These are phyloP conservation scores for Stellera chamaejasme DNA, from an alignment of 345 rosid genomes.

Conservation along the genomic window DNA sequence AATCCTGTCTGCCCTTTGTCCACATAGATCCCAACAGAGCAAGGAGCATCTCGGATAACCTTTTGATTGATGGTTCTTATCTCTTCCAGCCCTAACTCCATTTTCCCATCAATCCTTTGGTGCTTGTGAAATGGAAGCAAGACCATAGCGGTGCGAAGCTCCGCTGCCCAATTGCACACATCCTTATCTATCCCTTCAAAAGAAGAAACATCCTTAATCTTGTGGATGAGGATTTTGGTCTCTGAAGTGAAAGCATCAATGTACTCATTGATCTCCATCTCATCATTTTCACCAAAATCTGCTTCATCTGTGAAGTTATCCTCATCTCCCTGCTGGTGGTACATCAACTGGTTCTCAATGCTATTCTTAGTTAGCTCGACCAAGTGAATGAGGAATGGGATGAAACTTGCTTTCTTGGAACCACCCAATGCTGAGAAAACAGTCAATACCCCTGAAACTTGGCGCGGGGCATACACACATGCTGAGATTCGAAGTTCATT, in stretches of 20 bases:
- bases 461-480: conserved; percentile 72
- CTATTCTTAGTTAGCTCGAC: conserved; percentile 65
- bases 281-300: conserved; percentile 75
- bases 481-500: conserved; percentile 56
- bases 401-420: conserved; percentile 26
- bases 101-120: conserved; percentile 66
- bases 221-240: conserved; percentile 39
- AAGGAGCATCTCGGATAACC: conserved; percentile 64
- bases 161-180: conserved; percentile 57
- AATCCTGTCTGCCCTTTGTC: conserved; percentile 66
- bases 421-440: conserved; percentile 47
- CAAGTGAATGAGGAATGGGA: conserved; percentile 60
- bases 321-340: conserved; percentile 62
- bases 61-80: conserved; percentile 59
- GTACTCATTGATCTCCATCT: conserved; percentile 59
- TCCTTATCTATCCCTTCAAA: conserved; percentile 52
- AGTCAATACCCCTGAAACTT: conserved; percentile 46
- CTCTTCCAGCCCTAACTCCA: conserved; percentile 54
- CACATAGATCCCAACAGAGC: conserved; percentile 68
- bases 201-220: conserved; percentile 50
- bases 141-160: conserved; percentile 57
- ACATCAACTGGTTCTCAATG: conserved; percentile 28
- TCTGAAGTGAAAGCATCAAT: conserved; percentile 49
- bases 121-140: conserved; percentile 85
- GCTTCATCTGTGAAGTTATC: conserved; percentile 54